Percentiles rank a stretch among this genome's conserved stretches.
phyloP scores from a whole-genome alignment of 2,329 filamentous ascomycete genomes.

The Knoxdaviesia proteae region DNA sequence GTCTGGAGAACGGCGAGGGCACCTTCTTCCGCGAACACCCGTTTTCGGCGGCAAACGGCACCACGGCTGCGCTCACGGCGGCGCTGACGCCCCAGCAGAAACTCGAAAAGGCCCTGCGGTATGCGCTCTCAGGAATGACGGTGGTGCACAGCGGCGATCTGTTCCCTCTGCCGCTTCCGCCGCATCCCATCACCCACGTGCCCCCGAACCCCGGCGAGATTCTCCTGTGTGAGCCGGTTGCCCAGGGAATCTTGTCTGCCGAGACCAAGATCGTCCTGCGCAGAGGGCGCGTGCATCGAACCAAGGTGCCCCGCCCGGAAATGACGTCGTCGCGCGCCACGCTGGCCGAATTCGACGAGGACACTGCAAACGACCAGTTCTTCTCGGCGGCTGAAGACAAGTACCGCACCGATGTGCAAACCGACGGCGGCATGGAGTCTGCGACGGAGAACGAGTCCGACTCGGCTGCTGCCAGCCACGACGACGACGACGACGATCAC shows the following conservation, averaged over 20 bases:
- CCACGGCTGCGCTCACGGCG: constrained; percentile 2
- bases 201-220: constrained; percentile 72
- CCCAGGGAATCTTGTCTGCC: constrained; percentile 61
- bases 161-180: constrained; percentile 53
- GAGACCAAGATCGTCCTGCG: constrained; percentile 71
- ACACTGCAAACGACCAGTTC: constrained; percentile 77
- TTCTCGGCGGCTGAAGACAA: constrained; percentile 79
- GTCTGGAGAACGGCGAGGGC: constrained; percentile 64
- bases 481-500: constrained; percentile 44
- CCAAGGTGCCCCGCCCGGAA: constrained; percentile 27
- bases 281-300: constrained; percentile 32
- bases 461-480: constrained; percentile 42
- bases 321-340: constrained; percentile 23
- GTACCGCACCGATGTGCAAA: constrained; percentile 33
- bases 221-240: constrained; percentile 81
- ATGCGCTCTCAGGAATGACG: constrained; percentile 49
- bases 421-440: constrained; percentile 33
- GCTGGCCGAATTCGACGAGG: constrained; percentile 45
- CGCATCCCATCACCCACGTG: constrained; percentile 73
- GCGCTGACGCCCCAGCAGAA: constrained; percentile 27
- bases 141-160: constrained; percentile 73
- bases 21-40: constrained; percentile 54
- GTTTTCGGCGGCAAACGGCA: constrained; percentile 4
- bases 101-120: constrained; percentile 46
- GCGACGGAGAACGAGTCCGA: constrained; percentile 43